Percentiles rank a stretch among this genome's conserved stretches.
Evolutionary conservation across 2,329 filamentous ascomycete genomes (phyloP).

Genomic region (Cryphonectria parasitica): DNA sequence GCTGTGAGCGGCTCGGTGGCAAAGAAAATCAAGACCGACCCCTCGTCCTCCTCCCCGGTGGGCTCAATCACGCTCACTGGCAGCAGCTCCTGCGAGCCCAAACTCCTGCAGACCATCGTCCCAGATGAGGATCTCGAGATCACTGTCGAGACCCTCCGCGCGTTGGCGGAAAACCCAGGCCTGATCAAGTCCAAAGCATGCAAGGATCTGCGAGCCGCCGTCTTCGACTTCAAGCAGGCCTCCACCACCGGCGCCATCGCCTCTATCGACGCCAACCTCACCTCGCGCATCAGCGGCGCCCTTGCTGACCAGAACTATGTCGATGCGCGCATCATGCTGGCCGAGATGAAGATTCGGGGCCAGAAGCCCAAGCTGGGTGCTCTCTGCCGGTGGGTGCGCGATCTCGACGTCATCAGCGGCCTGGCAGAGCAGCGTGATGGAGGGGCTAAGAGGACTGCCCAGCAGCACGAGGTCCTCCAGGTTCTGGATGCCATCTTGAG

Average conservation of each 20-base stretch:
- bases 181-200: slow-evolving; percentile 72
- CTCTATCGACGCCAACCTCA: slow-evolving; percentile 62
- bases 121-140: slow-evolving; percentile 29
- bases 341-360: slow-evolving; percentile 70
- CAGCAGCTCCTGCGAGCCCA: slow-evolving; percentile 16
- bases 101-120: slow-evolving; percentile 25
- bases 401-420: slow-evolving; percentile 70
- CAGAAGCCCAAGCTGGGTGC: slow-evolving; percentile 70
- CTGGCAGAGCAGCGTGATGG: slow-evolving; percentile 59
- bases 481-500: slow-evolving; percentile 68
- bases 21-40: slow-evolving; percentile 24
- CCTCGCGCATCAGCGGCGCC: slow-evolving; percentile 67
- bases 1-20: slow-evolving; percentile 13
- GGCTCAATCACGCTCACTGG: slow-evolving; percentile 13
- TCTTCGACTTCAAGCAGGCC: slow-evolving; percentile 70
- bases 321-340: slow-evolving; percentile 67
- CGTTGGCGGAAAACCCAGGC: slow-evolving; percentile 51
- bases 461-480: slow-evolving; percentile 59
- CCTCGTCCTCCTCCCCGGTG: neutral
- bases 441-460: slow-evolving; percentile 45
- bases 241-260: slow-evolving; percentile 68
- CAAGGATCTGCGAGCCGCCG: slow-evolving; percentile 67
- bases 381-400: slow-evolving; percentile 72
- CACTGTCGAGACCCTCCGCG: slow-evolving; percentile 26
- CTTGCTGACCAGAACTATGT: slow-evolving; percentile 67